Conservation (phyloP, 2,329 filamentous ascomycete species). For the Neofusicoccum sp. region DNA sequence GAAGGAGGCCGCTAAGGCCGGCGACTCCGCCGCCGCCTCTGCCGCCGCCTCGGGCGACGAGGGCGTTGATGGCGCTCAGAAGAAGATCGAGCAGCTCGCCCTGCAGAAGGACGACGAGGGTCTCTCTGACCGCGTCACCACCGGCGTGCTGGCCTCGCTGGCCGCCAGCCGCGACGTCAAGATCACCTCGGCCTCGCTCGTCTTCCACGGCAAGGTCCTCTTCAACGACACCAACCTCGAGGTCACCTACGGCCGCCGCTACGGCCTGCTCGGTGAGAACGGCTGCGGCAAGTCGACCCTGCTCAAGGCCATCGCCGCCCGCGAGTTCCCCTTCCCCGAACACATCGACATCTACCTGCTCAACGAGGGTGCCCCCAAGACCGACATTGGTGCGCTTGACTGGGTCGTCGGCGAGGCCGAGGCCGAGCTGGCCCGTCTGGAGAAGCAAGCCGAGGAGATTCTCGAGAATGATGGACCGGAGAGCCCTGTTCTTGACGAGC, state of each 20-base stretch:
- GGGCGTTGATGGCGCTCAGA: slow-evolving; percentile 46
- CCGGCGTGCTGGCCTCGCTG: slow-evolving; percentile 88
- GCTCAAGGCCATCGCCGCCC: slow-evolving; percentile 86
- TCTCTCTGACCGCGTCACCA: slow-evolving; percentile 95
- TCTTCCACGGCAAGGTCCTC: slow-evolving; percentile 96
- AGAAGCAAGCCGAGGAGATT: slow-evolving; percentile 83
- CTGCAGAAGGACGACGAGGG: slow-evolving; percentile 95
- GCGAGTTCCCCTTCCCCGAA: slow-evolving; percentile 93
- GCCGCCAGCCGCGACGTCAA: slow-evolving; percentile 89
- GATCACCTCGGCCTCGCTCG: slow-evolving; percentile 87
- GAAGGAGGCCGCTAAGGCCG: slow-evolving; percentile 64
- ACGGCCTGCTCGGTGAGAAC: slow-evolving; percentile 96
- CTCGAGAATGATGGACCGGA: slow-evolving; percentile 92
- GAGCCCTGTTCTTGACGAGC: slow-evolving; percentile 81
- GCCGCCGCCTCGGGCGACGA: slow-evolving; percentile 47
- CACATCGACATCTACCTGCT: slow-evolving; percentile 98
- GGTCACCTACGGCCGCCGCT: slow-evolving; percentile 86
- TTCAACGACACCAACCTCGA: slow-evolving; percentile 93
- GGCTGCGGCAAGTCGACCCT: slow-evolving; percentile 98
- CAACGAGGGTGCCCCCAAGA: slow-evolving; percentile 92
- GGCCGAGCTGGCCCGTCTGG: slow-evolving; percentile 85
- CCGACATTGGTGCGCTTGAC: slow-evolving; percentile 85
- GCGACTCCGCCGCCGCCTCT: slow-evolving; percentile 67
- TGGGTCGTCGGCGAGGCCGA: slow-evolving; percentile 97
- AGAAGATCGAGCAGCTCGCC: slow-evolving; percentile 83